A percentile compares a stretch with the other conserved stretches of the same genome.
These are phyloP conservation scores for Harringtonia aguacate DNA, from an alignment of 2,329 filamentous ascomycete species.

Conservation along the genomic window DNA sequence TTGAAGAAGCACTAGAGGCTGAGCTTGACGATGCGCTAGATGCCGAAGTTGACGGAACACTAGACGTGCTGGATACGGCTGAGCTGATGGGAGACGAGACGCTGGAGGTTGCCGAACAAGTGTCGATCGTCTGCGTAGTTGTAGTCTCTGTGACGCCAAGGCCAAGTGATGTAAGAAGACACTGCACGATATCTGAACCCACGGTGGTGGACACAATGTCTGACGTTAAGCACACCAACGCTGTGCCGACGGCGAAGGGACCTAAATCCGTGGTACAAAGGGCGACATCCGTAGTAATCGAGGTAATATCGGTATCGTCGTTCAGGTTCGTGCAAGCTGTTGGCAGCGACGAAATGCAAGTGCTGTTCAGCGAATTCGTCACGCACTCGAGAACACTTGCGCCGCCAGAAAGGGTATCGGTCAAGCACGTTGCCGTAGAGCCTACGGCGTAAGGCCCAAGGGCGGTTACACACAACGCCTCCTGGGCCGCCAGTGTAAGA, in stretches of 20 bases:
- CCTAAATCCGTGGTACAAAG: conserved; percentile 8
- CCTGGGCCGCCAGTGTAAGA: neutral
- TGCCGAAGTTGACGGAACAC: too few species aligned
- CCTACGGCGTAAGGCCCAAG: neutral
- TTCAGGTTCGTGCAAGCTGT: conserved; percentile 2
- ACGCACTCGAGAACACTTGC: conserved; percentile 1
- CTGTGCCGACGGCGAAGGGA: conserved; percentile 7
- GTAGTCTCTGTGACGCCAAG: neutral
- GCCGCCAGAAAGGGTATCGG: too few species aligned
- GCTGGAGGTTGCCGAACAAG: too few species aligned
- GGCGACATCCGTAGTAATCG: neutral
- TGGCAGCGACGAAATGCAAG: conserved; percentile 7
- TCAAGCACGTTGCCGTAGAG: neutral
- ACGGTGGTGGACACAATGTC: neutral
- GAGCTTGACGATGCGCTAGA: too few species aligned
- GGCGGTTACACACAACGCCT: neutral
- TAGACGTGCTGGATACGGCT: too few species aligned
- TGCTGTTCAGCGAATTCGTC: neutral
- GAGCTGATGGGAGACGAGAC: neutral
- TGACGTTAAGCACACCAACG: conserved; percentile 4
- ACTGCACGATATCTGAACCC: neutral
- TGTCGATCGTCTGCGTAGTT: neutral
- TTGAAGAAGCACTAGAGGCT: too few species aligned
- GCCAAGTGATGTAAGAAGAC: neutral
- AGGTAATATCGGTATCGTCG: conserved; percentile 1